Conservation (phyloP, 2,329 filamentous ascomycete species). For the Sporothrix euskadiensis region DNA sequence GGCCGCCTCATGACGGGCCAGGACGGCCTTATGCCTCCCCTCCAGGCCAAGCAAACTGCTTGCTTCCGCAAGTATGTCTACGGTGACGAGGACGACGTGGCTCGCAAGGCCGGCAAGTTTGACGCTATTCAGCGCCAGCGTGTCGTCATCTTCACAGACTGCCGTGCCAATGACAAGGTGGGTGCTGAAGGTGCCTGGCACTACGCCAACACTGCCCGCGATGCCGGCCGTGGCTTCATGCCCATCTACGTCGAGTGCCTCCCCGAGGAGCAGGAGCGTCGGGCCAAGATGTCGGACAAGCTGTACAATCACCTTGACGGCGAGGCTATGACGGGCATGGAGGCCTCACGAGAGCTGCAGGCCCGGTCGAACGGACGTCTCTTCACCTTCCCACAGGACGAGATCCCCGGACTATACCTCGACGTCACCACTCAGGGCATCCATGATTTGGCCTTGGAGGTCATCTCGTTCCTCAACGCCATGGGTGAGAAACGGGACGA, state of each 20-base stretch:
- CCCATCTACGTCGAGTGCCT: constrained; percentile 36
- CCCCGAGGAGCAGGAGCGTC: constrained; percentile 34
- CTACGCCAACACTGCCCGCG: constrained; percentile 35
- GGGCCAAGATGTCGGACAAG: constrained; percentile 31
- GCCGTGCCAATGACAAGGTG: constrained; percentile 34
- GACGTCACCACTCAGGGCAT: constrained; percentile 35
- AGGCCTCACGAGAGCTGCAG: constrained; percentile 26
- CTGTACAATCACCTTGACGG: constrained; percentile 31
- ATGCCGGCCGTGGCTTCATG: constrained; percentile 37
- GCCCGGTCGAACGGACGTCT: constrained; percentile 23
- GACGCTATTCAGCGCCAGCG: constrained; percentile 29
- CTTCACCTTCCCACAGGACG: constrained; percentile 29
- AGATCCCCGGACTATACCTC: constrained; percentile 32
- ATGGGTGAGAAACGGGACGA: constrained; percentile 31
- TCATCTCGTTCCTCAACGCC: constrained; percentile 36
- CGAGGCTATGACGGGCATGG: constrained; percentile 11
- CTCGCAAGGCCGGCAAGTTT: neutral
- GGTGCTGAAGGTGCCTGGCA: constrained; percentile 34
- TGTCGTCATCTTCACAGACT: constrained; percentile 38
- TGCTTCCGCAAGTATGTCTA: constrained; percentile 36
- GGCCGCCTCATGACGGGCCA: neutral
- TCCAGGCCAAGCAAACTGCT: constrained; percentile 28
- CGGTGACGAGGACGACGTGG: constrained; percentile 27
- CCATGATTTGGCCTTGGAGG: constrained; percentile 37
- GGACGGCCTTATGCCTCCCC: neutral